Evolutionary conservation across 495 filamentous ascomycete species (phyloP), one percentile per base, ranked within the genome.

Genomic region (Evansstolkia leycettana): DNA sequence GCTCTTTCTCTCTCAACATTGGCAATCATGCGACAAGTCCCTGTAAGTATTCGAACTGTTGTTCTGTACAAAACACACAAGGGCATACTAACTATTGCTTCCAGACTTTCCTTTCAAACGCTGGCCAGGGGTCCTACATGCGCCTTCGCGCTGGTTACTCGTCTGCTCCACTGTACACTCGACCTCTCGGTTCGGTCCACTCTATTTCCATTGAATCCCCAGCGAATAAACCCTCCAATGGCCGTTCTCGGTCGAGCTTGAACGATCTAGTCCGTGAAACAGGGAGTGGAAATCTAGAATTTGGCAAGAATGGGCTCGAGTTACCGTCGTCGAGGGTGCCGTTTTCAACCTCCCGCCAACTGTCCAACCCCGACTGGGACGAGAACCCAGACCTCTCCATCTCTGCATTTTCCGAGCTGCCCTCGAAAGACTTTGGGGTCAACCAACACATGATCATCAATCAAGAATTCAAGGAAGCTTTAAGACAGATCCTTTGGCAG

Each of bases 401-500:
- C 43, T 75, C 79, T 26, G 67, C 73, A 14, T 94, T 94, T 64
- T 76, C 78, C n/a, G 73, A 94, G 45, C 76, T 94, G 7, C 87
- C 87, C 0, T 82, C 88, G 36, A 70, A 73, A 41, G 82, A 88
- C 44, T 95, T 95, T 48, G 90, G 92, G 10, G 78, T 84, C 42
- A 98, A 96, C 47, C 92, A 96, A 50, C 82, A 94, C 49, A 93
- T 96, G 61, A 66, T 83, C 12, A 87, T 95, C 48, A 88, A 94
- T 55, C 75, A 84, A 41, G 86, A 94, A 42, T 89, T 94, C 55
- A 95, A 94, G 49, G 84, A 94, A 50, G 80, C 76, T 11, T 57
- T 98, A 24, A 78, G 88, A 12, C 76, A 84, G 50, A 81, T 96
- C 19, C 70, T 94, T 3, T 94, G 87, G 84, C 74, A 88, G 39